Evolutionary conservation across 768 basidiomycete genomes (phyloP).

Genomic region (Leccinum obscurum): DNA sequence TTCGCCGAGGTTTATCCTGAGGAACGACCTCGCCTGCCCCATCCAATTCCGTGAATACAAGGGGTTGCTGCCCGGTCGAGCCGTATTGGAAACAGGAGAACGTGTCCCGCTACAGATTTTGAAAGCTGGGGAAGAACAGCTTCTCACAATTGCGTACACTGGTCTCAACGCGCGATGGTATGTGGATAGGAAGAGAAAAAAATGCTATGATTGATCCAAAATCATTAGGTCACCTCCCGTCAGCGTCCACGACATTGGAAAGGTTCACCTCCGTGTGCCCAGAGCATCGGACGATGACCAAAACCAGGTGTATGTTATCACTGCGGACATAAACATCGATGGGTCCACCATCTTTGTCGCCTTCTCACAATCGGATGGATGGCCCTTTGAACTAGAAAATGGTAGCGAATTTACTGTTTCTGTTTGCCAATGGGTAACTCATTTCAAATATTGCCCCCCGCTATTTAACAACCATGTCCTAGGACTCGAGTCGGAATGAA

Average conservation of each 20-base stretch:
- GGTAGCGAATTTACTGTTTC: conserved; percentile 70
- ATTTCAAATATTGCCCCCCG: background rate
- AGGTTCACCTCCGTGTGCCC: conserved; percentile 69
- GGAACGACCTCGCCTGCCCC: conserved; percentile 68
- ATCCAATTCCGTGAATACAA: conserved; percentile 88
- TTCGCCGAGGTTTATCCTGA: conserved; percentile 86
- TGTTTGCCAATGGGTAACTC: conserved; percentile 72
- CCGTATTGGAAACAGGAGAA: conserved; percentile 64
- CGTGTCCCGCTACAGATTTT: conserved; percentile 67
- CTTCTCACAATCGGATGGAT: conserved; percentile 61
- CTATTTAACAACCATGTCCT: conserved; percentile 26
- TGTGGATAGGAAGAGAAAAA: conserved; percentile 15
- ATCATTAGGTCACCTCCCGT: conserved; percentile 82
- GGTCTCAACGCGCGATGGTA: conserved; percentile 84
- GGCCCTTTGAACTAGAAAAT: conserved; percentile 93
- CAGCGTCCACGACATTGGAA: conserved; percentile 89
- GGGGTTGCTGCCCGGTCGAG: conserved; percentile 60
- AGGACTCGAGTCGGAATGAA: conserved; percentile 48
- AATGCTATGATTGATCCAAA: conserved; percentile 2
- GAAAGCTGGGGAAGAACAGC: conserved; percentile 63
- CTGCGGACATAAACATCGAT: conserved; percentile 77
- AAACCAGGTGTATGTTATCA: conserved; percentile 54
- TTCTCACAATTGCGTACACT: conserved; percentile 84
- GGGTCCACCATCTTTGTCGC: conserved; percentile 90
- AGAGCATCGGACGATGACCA: conserved; percentile 33